These are phyloP conservation scores for Thelonectria olida DNA, from an alignment of 2,329 filamentous ascomycete species.

Conservation along the genomic window DNA sequence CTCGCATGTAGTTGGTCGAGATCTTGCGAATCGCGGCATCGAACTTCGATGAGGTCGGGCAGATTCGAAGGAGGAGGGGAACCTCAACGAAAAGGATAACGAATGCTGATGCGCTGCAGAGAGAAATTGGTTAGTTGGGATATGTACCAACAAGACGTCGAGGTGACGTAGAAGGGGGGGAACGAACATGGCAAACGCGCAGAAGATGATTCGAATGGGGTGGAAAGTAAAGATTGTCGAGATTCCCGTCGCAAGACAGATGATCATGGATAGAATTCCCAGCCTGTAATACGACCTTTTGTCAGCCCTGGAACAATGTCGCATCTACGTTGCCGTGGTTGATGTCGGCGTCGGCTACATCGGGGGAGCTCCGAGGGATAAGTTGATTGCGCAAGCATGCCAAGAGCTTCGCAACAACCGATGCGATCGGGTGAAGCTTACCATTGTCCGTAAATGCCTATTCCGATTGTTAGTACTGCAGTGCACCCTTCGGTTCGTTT, in stretches of 20 bases:
- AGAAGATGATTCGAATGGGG: constrained; percentile 59
- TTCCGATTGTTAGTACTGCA: constrained; percentile 44
- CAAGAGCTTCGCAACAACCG: constrained; percentile 3
- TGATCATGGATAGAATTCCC: constrained; percentile 75
- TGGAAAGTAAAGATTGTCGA: constrained; percentile 71
- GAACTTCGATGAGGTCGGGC: constrained; percentile 90
- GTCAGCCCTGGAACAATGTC: constrained; percentile 21
- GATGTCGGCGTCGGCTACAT: background rate
- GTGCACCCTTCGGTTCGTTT: constrained; percentile 1
- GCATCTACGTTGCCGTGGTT: constrained; percentile 9
- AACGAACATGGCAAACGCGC: constrained; percentile 63
- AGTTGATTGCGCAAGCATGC: constrained; percentile 16
- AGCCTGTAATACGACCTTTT: constrained; percentile 58
- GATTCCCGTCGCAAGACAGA: constrained; percentile 75
- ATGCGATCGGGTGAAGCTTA: constrained; percentile 53
- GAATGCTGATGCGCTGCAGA: constrained; percentile 70
- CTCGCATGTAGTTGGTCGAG: constrained; percentile 97
- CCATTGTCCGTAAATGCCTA: constrained; percentile 82
- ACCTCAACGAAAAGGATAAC: constrained; percentile 89
- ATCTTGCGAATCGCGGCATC: constrained; percentile 90
- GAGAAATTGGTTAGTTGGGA: constrained; percentile 5
- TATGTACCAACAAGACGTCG: constrained; percentile 40
- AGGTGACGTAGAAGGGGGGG: background rate
- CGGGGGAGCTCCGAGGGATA: constrained; percentile 18
- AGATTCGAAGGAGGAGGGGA: constrained; percentile 94